Evolutionary conservation across 1,139 yeast species (phyloP).

Genomic region (Hemisphaericaspora xylofermentans): DNA sequence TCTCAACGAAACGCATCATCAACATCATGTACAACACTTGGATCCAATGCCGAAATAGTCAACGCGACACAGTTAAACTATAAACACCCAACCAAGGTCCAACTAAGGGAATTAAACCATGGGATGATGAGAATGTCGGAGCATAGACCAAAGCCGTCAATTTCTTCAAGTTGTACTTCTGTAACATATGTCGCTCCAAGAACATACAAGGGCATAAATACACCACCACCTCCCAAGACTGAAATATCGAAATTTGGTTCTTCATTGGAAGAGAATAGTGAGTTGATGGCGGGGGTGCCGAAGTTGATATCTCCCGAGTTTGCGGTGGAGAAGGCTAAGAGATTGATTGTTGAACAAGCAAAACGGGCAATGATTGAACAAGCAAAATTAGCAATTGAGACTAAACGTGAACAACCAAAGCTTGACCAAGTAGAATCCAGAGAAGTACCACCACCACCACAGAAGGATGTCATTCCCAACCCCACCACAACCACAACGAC

Average conservation of each 20-base stretch:
- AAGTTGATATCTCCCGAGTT: background rate
- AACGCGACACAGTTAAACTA: background rate
- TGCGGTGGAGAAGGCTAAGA: background rate
- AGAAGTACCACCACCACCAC: background rate
- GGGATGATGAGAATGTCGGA: conserved; percentile 7
- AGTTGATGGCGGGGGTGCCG: background rate
- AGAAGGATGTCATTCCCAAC: background rate
- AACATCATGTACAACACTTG: conserved; percentile 1
- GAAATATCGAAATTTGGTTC: too few relatives aligned
- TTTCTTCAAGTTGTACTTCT: conserved; percentile 15
- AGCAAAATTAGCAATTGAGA: background rate
- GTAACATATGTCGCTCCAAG: conserved; percentile 20
- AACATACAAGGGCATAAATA: conserved; percentile 5
- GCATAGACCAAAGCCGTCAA: conserved; percentile 7
- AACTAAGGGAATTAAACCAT: conserved; percentile 2
- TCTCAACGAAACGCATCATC: conserved; percentile 21
- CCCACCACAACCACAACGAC: background rate
- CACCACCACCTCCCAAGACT: too few relatives aligned
- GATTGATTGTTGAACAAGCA: background rate
- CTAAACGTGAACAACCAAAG: background rate
- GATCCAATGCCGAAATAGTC: background rate
- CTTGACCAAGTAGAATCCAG: background rate
- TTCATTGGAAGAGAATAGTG: background rate
- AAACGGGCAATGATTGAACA: too few relatives aligned
- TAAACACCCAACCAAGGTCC: background rate